phyloP scores from a whole-genome alignment of 768 basidiomycete genomes.

The Pisolithus microcarpus region DNA sequence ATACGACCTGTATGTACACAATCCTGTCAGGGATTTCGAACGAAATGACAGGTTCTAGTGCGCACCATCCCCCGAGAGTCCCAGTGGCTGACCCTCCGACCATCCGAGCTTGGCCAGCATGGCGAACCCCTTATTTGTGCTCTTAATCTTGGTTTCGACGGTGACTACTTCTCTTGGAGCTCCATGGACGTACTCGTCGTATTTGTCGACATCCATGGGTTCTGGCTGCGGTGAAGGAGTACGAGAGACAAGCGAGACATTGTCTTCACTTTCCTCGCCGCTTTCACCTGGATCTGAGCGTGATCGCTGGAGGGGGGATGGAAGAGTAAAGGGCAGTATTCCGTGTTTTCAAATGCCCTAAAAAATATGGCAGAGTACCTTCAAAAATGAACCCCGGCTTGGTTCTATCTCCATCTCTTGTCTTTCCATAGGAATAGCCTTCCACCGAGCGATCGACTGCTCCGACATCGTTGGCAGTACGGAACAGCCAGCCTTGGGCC shows the following conservation, averaged over 20 bases:
- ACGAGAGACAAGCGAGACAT: slow-evolving; percentile 67
- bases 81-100: slow-evolving; percentile 72
- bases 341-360: slow-evolving; percentile 36
- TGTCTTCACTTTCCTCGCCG: slow-evolving; percentile 46
- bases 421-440: slow-evolving; percentile 51
- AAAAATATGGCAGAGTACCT: slow-evolving; percentile 62
- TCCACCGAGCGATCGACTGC: slow-evolving; percentile 62
- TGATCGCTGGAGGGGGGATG: slow-evolving; percentile 54
- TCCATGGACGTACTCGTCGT: slow-evolving; percentile 56
- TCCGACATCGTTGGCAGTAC: slow-evolving; percentile 45
- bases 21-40: background rate
- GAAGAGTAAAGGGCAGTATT: slow-evolving; percentile 50
- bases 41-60: background rate
- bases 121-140: slow-evolving; percentile 72
- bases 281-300: slow-evolving; percentile 32
- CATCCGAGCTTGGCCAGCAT: slow-evolving; percentile 80
- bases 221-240: slow-evolving; percentile 64
- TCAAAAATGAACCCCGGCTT: slow-evolving; percentile 26
- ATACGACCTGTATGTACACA: slow-evolving; percentile 57
- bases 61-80: slow-evolving; percentile 68
- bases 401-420: slow-evolving; percentile 22
- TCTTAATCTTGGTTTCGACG: slow-evolving; percentile 73
- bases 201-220: slow-evolving; percentile 54
- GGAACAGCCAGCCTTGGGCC: background rate
- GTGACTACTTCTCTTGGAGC: slow-evolving; percentile 61